phyloP scores from a whole-genome alignment of 345 rosid species.

The Salix caprea region DNA sequence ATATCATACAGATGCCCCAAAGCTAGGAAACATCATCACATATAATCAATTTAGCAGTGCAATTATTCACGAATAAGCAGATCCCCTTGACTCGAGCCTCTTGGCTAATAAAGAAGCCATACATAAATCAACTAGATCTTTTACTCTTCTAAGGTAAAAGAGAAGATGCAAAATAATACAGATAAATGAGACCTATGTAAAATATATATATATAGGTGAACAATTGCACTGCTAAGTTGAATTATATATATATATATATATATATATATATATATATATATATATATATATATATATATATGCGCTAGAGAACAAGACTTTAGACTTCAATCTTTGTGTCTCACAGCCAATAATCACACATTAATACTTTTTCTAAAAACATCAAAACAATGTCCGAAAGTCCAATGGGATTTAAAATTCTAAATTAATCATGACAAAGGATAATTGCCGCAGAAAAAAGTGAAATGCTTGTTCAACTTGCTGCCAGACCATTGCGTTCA shows the following conservation, averaged over 20 bases:
- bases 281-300: no score
- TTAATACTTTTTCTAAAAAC: neutral
- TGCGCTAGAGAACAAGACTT: no score
- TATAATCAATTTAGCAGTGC: neutral
- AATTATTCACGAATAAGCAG: neutral
- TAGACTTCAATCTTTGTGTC: neutral
- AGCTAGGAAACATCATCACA: neutral
- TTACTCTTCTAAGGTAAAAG: neutral
- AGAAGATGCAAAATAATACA: neutral
- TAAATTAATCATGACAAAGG: neutral
- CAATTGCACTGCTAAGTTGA: no score
- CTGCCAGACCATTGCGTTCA: neutral
- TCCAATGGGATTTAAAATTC: neutral
- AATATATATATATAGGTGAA: no score
- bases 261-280: no score
- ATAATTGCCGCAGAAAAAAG: neutral
- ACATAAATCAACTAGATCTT: neutral
- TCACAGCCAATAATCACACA: neutral
- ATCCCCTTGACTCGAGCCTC: neutral
- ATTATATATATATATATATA: no score
- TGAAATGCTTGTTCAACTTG: neutral
- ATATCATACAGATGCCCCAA: neutral
- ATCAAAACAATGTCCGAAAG: no score
- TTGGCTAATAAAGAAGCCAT: neutral
- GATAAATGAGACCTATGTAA: no score